phyloP scores from a whole-genome alignment of 75 land plant species.

The Sequoiadendron giganteum region DNA sequence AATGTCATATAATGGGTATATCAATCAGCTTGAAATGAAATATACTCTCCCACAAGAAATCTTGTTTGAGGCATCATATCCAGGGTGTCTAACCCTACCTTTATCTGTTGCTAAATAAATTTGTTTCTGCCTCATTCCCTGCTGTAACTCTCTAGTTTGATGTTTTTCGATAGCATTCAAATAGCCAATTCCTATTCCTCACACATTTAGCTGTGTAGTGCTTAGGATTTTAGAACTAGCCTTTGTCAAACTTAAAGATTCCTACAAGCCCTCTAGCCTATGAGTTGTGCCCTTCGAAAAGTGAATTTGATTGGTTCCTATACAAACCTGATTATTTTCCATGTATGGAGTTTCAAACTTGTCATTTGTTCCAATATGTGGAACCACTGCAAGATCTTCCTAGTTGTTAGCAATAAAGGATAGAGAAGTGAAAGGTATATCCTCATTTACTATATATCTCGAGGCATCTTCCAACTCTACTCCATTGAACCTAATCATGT shows the following conservation, averaged over 20 bases:
- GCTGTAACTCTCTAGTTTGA: background rate
- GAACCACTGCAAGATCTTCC: background rate
- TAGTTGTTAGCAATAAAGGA: background rate
- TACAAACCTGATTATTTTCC: background rate
- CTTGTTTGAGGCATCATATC: background rate
- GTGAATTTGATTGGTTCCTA: background rate
- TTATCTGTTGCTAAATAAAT: background rate
- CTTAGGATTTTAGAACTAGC: background rate
- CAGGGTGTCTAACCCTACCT: slow-evolving; percentile 7
- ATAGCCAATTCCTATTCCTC: background rate
- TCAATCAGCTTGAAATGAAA: background rate
- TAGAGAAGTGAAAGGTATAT: background rate
- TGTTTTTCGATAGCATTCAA: background rate
- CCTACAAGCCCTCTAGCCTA: background rate
- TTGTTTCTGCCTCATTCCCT: slow-evolving; percentile 10
- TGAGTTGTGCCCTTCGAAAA: background rate
- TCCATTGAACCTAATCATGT: background rate
- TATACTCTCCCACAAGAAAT: background rate
- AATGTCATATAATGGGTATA: too few species aligned
- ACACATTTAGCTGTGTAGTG: background rate
- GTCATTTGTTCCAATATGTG: background rate
- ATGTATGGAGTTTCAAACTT: background rate
- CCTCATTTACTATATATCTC: background rate
- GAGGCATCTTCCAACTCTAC: background rate
- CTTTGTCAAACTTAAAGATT: background rate